Evolutionary conservation across 169 alveolate species (phyloP).

Genomic region (Eimeria nieschulzi): DNA sequence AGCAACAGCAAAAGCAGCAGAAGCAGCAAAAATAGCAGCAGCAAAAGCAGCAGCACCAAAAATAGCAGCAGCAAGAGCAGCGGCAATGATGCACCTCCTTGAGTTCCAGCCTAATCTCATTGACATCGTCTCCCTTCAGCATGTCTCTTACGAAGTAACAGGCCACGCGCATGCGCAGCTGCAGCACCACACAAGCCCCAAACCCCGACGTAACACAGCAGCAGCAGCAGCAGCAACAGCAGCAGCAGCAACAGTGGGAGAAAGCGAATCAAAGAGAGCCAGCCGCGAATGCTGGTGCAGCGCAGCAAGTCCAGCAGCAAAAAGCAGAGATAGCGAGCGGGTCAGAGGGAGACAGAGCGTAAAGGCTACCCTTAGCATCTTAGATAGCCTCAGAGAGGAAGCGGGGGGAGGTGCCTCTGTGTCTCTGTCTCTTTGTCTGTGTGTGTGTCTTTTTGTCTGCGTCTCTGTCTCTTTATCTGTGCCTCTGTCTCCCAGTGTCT

Average conservation of each 20-base stretch:
- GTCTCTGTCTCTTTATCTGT: too few species aligned
- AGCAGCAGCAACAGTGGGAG: not conserved
- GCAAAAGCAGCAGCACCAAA: not conserved
- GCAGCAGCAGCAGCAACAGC: not conserved
- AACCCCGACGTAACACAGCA: not conserved
- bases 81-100: conserved; percentile 60
- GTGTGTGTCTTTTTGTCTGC: too few species aligned
- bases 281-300: not conserved
- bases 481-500: too few species aligned
- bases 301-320: too few species aligned
- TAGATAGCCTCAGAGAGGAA: too few species aligned
- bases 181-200: conserved; percentile 24
- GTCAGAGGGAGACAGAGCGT: too few species aligned
- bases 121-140: conserved; percentile 86
- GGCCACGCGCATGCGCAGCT: conserved; percentile 85
- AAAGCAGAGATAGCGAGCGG: too few species aligned
- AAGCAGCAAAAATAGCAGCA: not conserved
- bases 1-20: not conserved
- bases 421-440: too few species aligned
- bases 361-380: too few species aligned
- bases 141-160: conserved; percentile 83
- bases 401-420: too few species aligned
- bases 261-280: not conserved
- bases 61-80: conserved; percentile 11
- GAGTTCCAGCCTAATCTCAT: conserved; percentile 84